Evolutionary conservation across 306 rosid species (phyloP).

Genomic region (Cajanus cajan): DNA sequence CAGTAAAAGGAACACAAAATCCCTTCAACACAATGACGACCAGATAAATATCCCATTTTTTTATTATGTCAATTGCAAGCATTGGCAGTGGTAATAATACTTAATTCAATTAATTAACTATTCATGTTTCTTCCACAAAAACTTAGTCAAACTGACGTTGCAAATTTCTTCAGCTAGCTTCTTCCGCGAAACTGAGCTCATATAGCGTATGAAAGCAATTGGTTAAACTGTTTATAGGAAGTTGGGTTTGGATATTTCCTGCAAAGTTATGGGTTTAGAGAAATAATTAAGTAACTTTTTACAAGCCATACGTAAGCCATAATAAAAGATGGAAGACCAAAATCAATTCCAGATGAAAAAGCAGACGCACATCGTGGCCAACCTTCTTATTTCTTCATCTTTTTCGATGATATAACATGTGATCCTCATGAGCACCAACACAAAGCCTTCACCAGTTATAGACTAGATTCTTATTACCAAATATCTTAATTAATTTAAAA

Average conservation of each 20-base stretch:
- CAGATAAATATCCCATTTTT: no score
- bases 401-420: no score
- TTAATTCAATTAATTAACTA: no score
- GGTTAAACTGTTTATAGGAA: neutral
- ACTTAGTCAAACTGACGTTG: neutral
- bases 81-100: no score
- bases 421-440: no score
- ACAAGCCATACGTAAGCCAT: neutral
- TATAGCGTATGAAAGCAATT: neutral
- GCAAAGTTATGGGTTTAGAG: neutral
- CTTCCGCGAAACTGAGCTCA: neutral
- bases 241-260: neutral
- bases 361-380: neutral
- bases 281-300: neutral
- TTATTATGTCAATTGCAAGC: no score
- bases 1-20: no score
- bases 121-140: no score
- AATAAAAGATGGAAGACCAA: neutral
- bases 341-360: neutral
- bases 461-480: no score
- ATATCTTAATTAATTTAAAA: no score
- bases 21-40: no score
- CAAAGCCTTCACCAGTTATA: no score
- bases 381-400: neutral
- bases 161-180: neutral